Percentiles rank a stretch among this genome's conserved stretches.
Evolutionary conservation across 345 rosid species (phyloP).

Genomic region (Gossypium raimondii): DNA sequence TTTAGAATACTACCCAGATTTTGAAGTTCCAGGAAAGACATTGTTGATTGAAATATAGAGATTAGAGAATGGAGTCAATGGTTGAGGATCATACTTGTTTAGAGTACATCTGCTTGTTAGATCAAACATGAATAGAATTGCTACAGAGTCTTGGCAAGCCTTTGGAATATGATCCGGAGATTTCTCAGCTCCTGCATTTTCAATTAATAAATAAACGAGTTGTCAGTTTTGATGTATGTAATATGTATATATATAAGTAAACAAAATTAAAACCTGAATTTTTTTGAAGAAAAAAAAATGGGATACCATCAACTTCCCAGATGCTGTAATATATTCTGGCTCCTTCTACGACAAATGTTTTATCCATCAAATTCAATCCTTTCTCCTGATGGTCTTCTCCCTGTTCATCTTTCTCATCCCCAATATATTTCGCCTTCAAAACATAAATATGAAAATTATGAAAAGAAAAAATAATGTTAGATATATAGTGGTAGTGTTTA

Average conservation of each 20-base stretch:
- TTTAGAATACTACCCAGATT: background rate
- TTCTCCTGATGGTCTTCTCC: conserved; percentile 25
- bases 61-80: background rate
- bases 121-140: conserved; percentile 85
- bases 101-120: conserved; percentile 80
- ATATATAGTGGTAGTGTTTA: background rate
- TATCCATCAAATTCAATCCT: conserved; percentile 65
- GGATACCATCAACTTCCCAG: conserved; percentile 80
- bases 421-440: conserved; percentile 25
- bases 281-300: background rate
- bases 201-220: background rate
- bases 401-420: conserved; percentile 43
- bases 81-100: conserved; percentile 37
- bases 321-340: conserved; percentile 75
- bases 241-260: background rate
- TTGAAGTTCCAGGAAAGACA: background rate
- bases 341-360: conserved; percentile 59
- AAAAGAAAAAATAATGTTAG: background rate
- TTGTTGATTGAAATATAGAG: background rate
- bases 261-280: background rate
- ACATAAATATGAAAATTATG: background rate
- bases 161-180: conserved; percentile 44
- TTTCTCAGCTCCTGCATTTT: conserved; percentile 48
- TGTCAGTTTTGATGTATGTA: background rate
- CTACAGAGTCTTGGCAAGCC: conserved; percentile 83